Evolutionary conservation across 768 basidiomycete genomes (phyloP).

Genomic region (Suillus hirtellus): DNA sequence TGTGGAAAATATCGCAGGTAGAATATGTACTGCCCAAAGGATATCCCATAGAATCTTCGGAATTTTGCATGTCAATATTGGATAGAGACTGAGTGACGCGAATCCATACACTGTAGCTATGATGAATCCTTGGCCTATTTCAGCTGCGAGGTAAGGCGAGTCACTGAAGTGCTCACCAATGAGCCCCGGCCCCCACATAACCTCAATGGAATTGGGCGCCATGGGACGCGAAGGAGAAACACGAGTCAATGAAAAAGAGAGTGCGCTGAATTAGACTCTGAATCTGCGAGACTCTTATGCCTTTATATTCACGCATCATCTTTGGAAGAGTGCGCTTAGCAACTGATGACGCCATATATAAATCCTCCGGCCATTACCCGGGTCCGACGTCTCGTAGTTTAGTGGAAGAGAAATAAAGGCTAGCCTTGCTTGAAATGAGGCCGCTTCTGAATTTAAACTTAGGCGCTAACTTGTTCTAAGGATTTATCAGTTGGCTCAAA

Average conservation of each 20-base stretch:
- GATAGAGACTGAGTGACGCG: neutral
- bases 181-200: conserved; percentile 18
- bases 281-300: neutral
- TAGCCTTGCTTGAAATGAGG: neutral
- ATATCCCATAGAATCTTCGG: conserved; percentile 21
- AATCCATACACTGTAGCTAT: conserved; percentile 18
- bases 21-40: conserved; percentile 19
- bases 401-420: neutral
- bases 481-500: neutral
- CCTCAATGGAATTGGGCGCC: neutral
- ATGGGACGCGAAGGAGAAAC: conserved; percentile 9
- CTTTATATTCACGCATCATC: neutral
- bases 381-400: neutral
- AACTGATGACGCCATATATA: neutral
- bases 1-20: conserved; percentile 21
- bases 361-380: neutral
- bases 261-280: neutral
- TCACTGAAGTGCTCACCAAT: conserved; percentile 16
- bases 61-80: neutral
- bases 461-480: no score
- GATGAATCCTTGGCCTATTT: conserved; percentile 13
- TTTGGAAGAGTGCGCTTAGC: neutral
- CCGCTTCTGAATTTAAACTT: no score
- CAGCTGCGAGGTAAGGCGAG: neutral
- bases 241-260: neutral